phyloP scores from a whole-genome alignment of 1,139 yeast species.

The Spathaspora sp. region DNA sequence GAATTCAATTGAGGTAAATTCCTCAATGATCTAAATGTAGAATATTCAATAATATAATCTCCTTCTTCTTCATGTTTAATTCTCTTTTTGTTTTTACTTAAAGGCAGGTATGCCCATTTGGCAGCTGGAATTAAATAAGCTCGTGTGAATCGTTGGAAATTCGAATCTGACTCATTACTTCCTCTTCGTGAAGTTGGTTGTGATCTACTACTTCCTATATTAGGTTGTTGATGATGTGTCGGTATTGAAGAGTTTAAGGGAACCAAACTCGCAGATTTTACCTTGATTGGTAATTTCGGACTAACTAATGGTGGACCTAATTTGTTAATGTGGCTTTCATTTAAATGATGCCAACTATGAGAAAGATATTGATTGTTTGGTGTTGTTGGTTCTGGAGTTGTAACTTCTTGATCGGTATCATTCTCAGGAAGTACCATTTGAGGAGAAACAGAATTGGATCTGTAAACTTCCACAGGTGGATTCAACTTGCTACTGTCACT shows the following conservation, averaged over 20 bases:
- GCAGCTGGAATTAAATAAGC: slow-evolving; percentile 30
- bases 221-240: not conserved
- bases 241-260: not conserved
- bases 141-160: slow-evolving; percentile 23
- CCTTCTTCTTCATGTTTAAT: slow-evolving; percentile 9
- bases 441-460: not conserved
- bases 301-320: not conserved
- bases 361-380: slow-evolving; percentile 1
- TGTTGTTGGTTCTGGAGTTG: not conserved
- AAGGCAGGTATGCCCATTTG: slow-evolving; percentile 26
- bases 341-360: slow-evolving; percentile 6
- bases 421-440: not conserved
- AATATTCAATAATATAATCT: slow-evolving; percentile 26
- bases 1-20: slow-evolving; percentile 17
- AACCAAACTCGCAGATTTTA: not conserved
- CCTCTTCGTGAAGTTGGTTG: slow-evolving; percentile 13
- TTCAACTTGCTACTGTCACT: not conserved
- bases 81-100: slow-evolving; percentile 11
- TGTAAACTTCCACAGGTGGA: not conserved
- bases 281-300: not conserved
- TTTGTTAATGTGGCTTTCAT: not conserved
- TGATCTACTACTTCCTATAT: slow-evolving; percentile 12
- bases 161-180: slow-evolving; percentile 9
- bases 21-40: slow-evolving; percentile 23
- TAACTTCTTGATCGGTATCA: not conserved